These are phyloP conservation scores for Quercus berberidifolia DNA, from an alignment of 306 rosid species.

Conservation along the genomic window DNA sequence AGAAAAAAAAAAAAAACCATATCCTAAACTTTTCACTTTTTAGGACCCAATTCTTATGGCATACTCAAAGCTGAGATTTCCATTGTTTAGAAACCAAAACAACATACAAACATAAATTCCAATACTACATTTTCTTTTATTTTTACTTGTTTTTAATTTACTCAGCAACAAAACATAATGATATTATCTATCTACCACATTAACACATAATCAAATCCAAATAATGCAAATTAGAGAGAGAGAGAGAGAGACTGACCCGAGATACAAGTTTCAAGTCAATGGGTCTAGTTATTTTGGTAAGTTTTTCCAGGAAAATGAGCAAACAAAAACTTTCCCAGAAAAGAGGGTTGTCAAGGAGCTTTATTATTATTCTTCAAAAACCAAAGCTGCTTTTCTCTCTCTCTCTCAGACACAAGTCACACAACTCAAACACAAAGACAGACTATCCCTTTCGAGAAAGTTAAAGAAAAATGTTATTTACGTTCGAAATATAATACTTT, in stretches of 20 bases:
- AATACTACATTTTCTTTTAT: neutral
- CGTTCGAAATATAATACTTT: neutral
- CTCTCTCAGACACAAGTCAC: no score
- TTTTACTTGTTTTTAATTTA: neutral
- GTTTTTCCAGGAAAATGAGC: conserved; percentile 5
- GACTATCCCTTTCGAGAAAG: neutral
- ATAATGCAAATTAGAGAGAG: neutral
- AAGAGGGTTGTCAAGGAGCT: neutral
- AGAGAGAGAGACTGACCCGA: conserved; percentile 31
- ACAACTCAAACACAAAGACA: neutral
- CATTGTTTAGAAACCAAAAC: neutral
- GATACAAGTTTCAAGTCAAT: neutral
- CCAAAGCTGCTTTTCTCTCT: neutral
- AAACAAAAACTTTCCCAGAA: neutral
- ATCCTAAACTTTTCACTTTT: neutral
- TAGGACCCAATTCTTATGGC: neutral
- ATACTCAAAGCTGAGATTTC: neutral
- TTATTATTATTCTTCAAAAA: neutral
- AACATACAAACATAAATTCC: conserved; percentile 6
- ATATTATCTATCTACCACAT: neutral
- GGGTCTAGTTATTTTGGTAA: neutral
- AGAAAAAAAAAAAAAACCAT: neutral
- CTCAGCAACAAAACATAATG: neutral
- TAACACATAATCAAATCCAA: neutral
- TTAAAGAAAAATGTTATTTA: neutral